Evolutionary conservation across 2,329 filamentous ascomycete genomes (phyloP).

Genomic region (Microcyclospora tardicrescens): DNA sequence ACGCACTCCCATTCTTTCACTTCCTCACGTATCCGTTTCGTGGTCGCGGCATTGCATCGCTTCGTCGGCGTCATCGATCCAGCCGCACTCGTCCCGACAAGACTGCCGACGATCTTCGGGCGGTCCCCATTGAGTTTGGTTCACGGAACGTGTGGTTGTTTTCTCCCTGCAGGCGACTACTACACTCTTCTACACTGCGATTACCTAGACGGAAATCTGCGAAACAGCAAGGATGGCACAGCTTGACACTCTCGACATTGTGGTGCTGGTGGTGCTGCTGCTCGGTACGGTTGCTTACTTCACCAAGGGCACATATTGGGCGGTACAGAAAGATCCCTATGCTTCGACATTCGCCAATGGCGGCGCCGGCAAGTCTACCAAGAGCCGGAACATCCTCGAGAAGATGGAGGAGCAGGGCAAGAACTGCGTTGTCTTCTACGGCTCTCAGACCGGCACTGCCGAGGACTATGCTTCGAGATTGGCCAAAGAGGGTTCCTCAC

Average conservation of each 20-base stretch:
- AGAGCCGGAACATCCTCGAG: slow-evolving; percentile 84
- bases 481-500: slow-evolving; percentile 92
- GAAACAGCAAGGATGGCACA: slow-evolving; percentile 60
- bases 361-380: slow-evolving; percentile 54
- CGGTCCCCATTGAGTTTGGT: no score
- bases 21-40: no score
- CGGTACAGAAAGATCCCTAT: slow-evolving; percentile 76
- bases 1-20: no score
- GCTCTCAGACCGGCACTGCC: slow-evolving; percentile 93
- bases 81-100: no score
- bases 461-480: slow-evolving; percentile 95
- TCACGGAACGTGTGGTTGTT: no score
- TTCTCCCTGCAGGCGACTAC: no score
- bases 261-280: slow-evolving; percentile 77
- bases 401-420: slow-evolving; percentile 93
- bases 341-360: slow-evolving; percentile 59
- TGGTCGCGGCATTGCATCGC: no score
- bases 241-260: slow-evolving; percentile 86
- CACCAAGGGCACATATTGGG: slow-evolving; percentile 94
- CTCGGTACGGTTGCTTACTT: slow-evolving; percentile 88
- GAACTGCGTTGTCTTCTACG: slow-evolving; percentile 97
- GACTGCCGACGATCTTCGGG: no score
- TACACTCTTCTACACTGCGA: neutral
- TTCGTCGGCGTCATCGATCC: no score
- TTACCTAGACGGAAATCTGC: neutral